Conservation (phyloP, 768 basidiomycete species). For the Leccinum boreale region DNA sequence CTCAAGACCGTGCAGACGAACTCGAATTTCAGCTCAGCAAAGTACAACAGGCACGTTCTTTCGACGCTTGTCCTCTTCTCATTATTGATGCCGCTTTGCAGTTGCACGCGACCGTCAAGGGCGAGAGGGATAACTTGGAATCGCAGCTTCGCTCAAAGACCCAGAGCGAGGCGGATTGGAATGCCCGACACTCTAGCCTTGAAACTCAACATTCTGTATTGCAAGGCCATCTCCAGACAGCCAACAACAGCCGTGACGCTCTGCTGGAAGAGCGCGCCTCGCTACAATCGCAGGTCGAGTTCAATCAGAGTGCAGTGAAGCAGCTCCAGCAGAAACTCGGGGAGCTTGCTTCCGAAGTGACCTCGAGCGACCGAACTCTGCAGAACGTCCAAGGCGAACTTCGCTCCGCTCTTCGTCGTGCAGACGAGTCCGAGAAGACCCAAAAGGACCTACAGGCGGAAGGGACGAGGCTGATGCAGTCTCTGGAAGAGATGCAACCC, state of each 20-base stretch:
- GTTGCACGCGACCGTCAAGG: slow-evolving; percentile 56
- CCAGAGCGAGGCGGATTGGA: slow-evolving; percentile 47
- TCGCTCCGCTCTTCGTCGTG: slow-evolving; percentile 58
- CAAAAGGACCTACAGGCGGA: slow-evolving; percentile 75
- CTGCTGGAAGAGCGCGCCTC: slow-evolving; percentile 49
- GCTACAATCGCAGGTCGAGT: slow-evolving; percentile 46
- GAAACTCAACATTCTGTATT: slow-evolving; percentile 37
- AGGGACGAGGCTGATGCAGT: slow-evolving; percentile 72
- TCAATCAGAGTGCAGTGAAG: slow-evolving; percentile 43
- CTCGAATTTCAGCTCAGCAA: slow-evolving; percentile 80
- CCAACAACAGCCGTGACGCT: slow-evolving; percentile 44
- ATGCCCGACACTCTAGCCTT: slow-evolving; percentile 45
- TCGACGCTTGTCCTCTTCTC: not conserved
- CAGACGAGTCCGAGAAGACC: slow-evolving; percentile 69
- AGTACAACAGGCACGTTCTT: slow-evolving; percentile 60
- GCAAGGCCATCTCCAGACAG: slow-evolving; percentile 41
- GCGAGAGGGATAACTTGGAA: slow-evolving; percentile 58
- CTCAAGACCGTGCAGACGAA: slow-evolving; percentile 79
- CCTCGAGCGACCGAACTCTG: slow-evolving; percentile 51
- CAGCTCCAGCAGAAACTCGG: slow-evolving; percentile 60
- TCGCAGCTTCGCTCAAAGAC: slow-evolving; percentile 40
- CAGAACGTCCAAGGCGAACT: slow-evolving; percentile 66
- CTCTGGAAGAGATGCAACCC: slow-evolving; percentile 82
- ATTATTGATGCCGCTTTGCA: slow-evolving; percentile 25
- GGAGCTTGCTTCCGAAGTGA: slow-evolving; percentile 52